Evolutionary conservation across 1,139 yeast genomes (phyloP).

Genomic region (Pichia sp.): DNA sequence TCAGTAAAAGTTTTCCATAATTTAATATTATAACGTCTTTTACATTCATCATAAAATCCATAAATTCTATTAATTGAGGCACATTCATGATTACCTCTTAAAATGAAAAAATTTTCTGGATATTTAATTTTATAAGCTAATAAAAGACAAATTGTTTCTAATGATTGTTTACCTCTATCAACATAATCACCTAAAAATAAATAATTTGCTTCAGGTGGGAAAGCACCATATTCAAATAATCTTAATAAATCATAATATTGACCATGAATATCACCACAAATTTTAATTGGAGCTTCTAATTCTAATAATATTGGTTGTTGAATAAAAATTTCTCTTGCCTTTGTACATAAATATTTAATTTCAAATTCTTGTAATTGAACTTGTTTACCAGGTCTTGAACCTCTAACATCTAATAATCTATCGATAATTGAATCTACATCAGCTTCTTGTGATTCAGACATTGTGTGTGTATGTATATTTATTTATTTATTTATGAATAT

Average conservation of each 20-base stretch:
- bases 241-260: constrained; percentile 94
- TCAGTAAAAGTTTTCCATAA: constrained; percentile 98
- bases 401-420: constrained; percentile 93
- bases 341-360: constrained; percentile 91
- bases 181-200: constrained; percentile 94
- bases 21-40: constrained; percentile 94
- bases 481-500: too few relatives aligned
- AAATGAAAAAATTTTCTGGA: constrained; percentile 87
- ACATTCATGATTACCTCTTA: constrained; percentile 96
- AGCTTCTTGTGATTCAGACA: constrained; percentile 67
- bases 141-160: constrained; percentile 87
- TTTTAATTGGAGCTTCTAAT: constrained; percentile 91
- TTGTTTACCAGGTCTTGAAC: constrained; percentile 96
- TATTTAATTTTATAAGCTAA: constrained; percentile 95
- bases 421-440: constrained; percentile 97
- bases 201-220: constrained; percentile 98
- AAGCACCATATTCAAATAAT: constrained; percentile 95
- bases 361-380: constrained; percentile 91
- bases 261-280: constrained; percentile 93
- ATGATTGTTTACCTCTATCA: constrained; percentile 95
- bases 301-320: constrained; percentile 95
- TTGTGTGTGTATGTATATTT: not conserved
- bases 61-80: constrained; percentile 95
- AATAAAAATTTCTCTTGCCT: constrained; percentile 95
- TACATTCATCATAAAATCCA: constrained; percentile 96